Base-by-base conservation (phyloP, 176 grass and related monocot genomes). In the Typha latifolia region DNA sequence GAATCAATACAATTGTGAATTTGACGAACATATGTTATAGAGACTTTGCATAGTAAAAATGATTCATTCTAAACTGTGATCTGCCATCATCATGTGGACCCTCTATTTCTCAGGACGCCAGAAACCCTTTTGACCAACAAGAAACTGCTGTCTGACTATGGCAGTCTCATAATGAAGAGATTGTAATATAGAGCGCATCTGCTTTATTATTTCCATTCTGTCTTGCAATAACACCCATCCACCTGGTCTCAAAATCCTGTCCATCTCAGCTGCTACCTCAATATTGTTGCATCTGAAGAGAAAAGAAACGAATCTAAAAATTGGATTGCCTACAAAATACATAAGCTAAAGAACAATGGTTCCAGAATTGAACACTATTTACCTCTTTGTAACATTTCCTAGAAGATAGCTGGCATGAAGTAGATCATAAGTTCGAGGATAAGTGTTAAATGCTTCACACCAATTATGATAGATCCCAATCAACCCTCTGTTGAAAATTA, bases 391-490 rank as follows among this genome's bases (percentile, higher is more conserved):
- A 73, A 96, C 77, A 75, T 67, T 73, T 21, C 67, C 77, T 31
- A 97, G 82, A 56, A 90, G 81, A 82, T 86, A 66, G 50, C 77
- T 89, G 47, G 82, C 84, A 78, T 92, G 93, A 59, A 97, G 66
- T 61, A 97, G 75, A 84, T 97, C 93, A 56, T 92, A 97, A 19
- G 93, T 97, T 6, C 93, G 83, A 67, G 88, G 88, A 72, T 97
- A 97, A 63, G 93, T 92, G 66, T 92, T 86, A 65, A 97, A 92
- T 49, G 85, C 78, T 75, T 97, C 93, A 80, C 88, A 97, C 93
- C 88, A 97, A 63, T 97, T 88, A 78, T 90, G 88, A 82, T 97
- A 92, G 71, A 82, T 69, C 34, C 93, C 93, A 84, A 97, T 84
- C 76, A 97, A 77, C 56, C 93, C 93, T 92, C 93, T 82, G 62